Evolutionary conservation across 495 filamentous ascomycete genomes (phyloP).

Genomic region (Bathelium albidoporum): DNA sequence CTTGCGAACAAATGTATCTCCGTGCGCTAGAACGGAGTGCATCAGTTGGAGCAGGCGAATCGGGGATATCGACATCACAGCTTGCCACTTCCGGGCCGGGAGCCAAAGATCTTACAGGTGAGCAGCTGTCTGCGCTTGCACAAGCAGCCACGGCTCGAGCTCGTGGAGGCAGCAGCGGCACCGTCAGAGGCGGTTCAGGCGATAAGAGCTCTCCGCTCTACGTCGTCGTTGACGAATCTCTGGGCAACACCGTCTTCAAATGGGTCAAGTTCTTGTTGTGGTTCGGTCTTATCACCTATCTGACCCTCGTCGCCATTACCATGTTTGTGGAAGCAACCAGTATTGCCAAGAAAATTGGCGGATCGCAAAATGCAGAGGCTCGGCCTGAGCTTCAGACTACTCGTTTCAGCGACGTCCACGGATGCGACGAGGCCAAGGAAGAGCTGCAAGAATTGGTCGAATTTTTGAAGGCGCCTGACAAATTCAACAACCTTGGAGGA

Average conservation of each 20-base stretch:
- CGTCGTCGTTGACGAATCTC: slow-evolving; percentile 90
- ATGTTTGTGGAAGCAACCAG: slow-evolving; percentile 70
- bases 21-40: slow-evolving; percentile 61
- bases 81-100: slow-evolving; percentile 7
- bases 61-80: slow-evolving; percentile 5
- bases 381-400: slow-evolving; percentile 82
- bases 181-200: slow-evolving; percentile 49
- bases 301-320: slow-evolving; percentile 62
- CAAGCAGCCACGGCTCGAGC: slow-evolving; percentile 75
- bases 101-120: slow-evolving; percentile 29
- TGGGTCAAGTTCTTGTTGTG: slow-evolving; percentile 79
- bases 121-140: slow-evolving; percentile 72
- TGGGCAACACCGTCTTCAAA: slow-evolving; percentile 67
- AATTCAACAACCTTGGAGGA: slow-evolving; percentile 83
- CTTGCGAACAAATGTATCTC: slow-evolving; percentile 62
- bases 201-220: slow-evolving; percentile 74
- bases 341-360: slow-evolving; percentile 65
- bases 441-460: slow-evolving; percentile 95
- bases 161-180: slow-evolving; percentile 54
- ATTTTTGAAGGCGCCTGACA: slow-evolving; percentile 83
- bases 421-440: slow-evolving; percentile 96
- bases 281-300: slow-evolving; percentile 65
- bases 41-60: slow-evolving; percentile 26
- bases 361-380: slow-evolving; percentile 63
- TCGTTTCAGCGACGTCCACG: slow-evolving; percentile 89